Base-by-base conservation (phyloP, 768 basidiomycete genomes). In the Tephrocybe sp. region DNA sequence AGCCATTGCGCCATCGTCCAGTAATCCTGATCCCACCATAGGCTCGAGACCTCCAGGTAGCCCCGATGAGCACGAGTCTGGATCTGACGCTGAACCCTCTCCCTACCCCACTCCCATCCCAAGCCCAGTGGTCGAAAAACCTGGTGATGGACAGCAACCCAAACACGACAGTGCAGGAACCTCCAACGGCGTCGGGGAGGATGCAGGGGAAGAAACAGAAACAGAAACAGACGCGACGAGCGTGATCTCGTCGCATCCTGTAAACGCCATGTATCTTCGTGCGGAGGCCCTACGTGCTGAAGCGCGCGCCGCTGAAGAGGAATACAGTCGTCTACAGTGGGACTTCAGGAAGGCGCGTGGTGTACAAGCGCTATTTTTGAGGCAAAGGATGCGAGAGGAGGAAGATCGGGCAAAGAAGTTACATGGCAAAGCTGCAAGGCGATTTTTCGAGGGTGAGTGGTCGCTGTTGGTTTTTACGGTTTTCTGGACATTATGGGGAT, bases 361-460 rank as follows among this genome's bases (percentile, higher is more conserved):
- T 19, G 62, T 67, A 13, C 68, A 65, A 51, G 71, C 68, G 6
- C 62, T 80, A 38, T 53, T 69, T 49, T 54, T 77, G 22, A 64
- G 67, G 23, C 68, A 68, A 10, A 65, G 74, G 43, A 67, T 76
- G 3, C 60, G 69, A 31, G 66, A 69, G 34, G 61, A 65, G 19
- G 70, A 73, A 39, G 62, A 61, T 16, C 62, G 60, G 48, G 69
- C 65, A 5, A 63, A 57, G 38, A 72, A 65, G 51, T 57, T 79
- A 31, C 76, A 82, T 59, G 65, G 65, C 45, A 71, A 71, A 30
- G 79, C 79, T 17, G 76, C 72, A 20, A 68, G 68, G 50, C 65
- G 78, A 34, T 76, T 72, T 52, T 76, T 68, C 54, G 68, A 65
- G 39, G 73, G 78, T 78, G 48, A 56, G 72, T 63, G 33, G 56